phyloP scores from a whole-genome alignment of 768 basidiomycete genomes.

The Melanogaster broomeanus region DNA sequence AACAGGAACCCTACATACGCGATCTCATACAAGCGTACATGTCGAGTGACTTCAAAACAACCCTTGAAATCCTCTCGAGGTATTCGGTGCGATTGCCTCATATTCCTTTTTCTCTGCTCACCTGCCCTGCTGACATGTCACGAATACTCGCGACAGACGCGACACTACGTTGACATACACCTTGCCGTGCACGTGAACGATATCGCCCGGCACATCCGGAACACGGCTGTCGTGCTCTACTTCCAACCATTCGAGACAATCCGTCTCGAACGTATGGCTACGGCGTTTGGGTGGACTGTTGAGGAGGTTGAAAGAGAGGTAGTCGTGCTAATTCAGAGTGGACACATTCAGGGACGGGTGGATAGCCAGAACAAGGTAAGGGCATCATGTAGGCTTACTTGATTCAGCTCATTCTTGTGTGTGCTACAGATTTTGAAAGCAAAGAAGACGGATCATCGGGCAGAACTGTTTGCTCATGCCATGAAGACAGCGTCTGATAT shows the following conservation, averaged over 20 bases:
- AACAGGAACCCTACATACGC: constrained; percentile 84
- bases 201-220: constrained; percentile 69
- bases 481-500: constrained; percentile 74
- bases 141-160: constrained; percentile 50
- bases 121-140: not conserved
- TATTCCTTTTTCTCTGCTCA: not conserved
- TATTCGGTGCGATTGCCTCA: constrained; percentile 59
- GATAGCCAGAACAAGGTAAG: constrained; percentile 87
- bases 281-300: constrained; percentile 81
- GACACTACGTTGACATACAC: constrained; percentile 79
- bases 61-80: constrained; percentile 70
- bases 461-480: constrained; percentile 73
- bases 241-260: constrained; percentile 90
- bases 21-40: constrained; percentile 88
- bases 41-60: constrained; percentile 82
- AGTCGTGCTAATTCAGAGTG: constrained; percentile 73
- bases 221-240: constrained; percentile 81
- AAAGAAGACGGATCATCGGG: constrained; percentile 76
- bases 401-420: not conserved
- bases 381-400: not conserved
- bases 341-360: constrained; percentile 78
- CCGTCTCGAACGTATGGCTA: constrained; percentile 79
- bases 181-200: constrained; percentile 65
- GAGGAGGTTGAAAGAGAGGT: constrained; percentile 74
- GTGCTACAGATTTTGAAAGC: constrained; percentile 69